A percentile compares a stretch with the other conserved stretches of the same genome.
These are phyloP conservation scores for Gamsiella multidivaricata DNA, from an alignment of 192 early-diverging fungal species.

Conservation along the genomic window DNA sequence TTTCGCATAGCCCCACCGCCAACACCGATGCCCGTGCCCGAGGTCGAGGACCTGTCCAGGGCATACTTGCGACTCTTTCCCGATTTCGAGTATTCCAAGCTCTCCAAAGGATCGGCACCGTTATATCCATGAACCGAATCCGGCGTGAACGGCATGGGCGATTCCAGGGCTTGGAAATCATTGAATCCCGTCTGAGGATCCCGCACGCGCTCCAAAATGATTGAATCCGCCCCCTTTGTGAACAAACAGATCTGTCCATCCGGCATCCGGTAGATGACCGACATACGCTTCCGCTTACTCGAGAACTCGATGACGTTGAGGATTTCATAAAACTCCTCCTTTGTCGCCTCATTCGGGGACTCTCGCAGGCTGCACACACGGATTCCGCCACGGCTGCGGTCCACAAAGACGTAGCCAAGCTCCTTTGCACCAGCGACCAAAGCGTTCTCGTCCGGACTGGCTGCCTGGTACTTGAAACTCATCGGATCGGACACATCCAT, in stretches of 20 bases:
- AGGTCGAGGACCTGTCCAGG: slow-evolving; percentile 24
- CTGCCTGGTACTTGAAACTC: slow-evolving; percentile 79
- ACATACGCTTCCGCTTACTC: slow-evolving; percentile 91
- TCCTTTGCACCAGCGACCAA: slow-evolving; percentile 82
- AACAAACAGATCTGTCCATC: slow-evolving; percentile 82
- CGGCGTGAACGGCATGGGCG: slow-evolving; percentile 22
- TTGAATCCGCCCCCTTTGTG: slow-evolving; percentile 94
- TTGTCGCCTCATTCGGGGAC: slow-evolving; percentile 7
- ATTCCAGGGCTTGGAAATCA: slow-evolving; percentile 31
- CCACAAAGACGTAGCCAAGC: slow-evolving; percentile 75
- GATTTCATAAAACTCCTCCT: slow-evolving; percentile 62
- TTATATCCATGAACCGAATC: slow-evolving; percentile 23
- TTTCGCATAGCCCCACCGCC: not conserved
- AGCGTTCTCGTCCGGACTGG: slow-evolving; percentile 88
- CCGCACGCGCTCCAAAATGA: slow-evolving; percentile 75
- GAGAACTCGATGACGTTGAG: slow-evolving; percentile 88
- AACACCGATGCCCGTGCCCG: slow-evolving; percentile 19
- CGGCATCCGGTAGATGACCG: slow-evolving; percentile 76
- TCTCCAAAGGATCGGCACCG: slow-evolving; percentile 34
- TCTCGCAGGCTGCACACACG: slow-evolving; percentile 22
- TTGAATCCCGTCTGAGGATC: slow-evolving; percentile 37
- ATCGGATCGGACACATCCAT: slow-evolving; percentile 65
- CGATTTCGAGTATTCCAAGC: slow-evolving; percentile 35
- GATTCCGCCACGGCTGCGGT: slow-evolving; percentile 62
- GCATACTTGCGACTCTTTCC: slow-evolving; percentile 7